Percentiles rank a stretch among this genome's conserved stretches.
Evolutionary conservation across 2,329 filamentous ascomycete genomes (phyloP).

Genomic region (Pyrenochaeta sp.): DNA sequence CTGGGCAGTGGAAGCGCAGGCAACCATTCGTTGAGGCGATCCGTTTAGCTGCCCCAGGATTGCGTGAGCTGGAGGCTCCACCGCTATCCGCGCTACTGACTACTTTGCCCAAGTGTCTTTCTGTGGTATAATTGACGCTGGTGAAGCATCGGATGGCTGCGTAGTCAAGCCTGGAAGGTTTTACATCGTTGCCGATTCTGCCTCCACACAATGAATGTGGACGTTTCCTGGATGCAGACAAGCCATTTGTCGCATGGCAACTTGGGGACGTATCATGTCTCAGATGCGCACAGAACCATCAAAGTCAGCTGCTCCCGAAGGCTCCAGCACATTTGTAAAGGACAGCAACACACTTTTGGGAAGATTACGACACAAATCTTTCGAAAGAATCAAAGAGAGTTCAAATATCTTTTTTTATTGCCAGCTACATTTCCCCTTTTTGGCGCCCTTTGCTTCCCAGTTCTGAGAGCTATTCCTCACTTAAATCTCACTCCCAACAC

Average conservation of each 20-base stretch:
- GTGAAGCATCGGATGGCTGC: background rate
- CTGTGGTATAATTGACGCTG: background rate
- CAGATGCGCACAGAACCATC: background rate
- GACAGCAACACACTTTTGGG: conserved; percentile 5
- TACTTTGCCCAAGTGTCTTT: background rate
- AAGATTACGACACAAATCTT: background rate
- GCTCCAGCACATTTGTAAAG: conserved; percentile 1
- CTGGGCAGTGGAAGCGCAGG: conserved; percentile 34
- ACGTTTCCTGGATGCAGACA: background rate
- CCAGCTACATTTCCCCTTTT: background rate
- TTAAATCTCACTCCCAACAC: no score
- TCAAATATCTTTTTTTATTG: background rate
- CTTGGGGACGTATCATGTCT: background rate
- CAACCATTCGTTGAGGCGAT: conserved; percentile 36
- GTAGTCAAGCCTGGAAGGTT: background rate
- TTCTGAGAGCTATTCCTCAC: no score
- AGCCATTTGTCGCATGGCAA: background rate
- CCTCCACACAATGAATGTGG: background rate
- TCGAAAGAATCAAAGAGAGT: background rate
- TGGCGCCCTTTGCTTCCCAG: background rate
- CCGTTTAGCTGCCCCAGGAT: conserved; percentile 33
- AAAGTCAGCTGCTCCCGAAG: background rate
- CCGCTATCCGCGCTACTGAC: conserved; percentile 21
- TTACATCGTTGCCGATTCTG: background rate
- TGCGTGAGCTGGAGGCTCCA: conserved; percentile 32